Evolutionary conservation across 2,329 filamentous ascomycete genomes (phyloP).

Genomic region (Alternaria solani): DNA sequence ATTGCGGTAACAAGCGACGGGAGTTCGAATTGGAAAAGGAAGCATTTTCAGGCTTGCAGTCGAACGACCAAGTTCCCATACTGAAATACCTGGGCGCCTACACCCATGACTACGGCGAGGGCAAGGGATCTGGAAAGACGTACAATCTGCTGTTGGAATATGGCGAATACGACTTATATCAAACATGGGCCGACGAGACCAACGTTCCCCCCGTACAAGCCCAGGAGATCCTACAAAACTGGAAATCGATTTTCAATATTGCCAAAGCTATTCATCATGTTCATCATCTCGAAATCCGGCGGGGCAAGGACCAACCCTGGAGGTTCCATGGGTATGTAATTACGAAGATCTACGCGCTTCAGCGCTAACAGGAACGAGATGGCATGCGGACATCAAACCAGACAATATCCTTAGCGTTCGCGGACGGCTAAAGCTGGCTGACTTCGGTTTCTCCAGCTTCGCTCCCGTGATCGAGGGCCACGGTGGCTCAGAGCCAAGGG

Average conservation of each 20-base stretch:
- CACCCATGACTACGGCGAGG: conserved; percentile 14
- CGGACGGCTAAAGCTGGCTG: conserved; percentile 50
- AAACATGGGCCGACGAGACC: conserved; percentile 34
- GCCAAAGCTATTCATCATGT: conserved; percentile 38
- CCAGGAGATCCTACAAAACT: conserved; percentile 41
- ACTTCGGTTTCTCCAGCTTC: conserved; percentile 49
- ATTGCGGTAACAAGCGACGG: conserved; percentile 15
- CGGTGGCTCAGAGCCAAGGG: conserved; percentile 7
- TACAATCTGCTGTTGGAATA: conserved; percentile 49
- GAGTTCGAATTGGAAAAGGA: conserved; percentile 40
- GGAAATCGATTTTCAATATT: conserved; percentile 43
- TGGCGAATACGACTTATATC: conserved; percentile 46
- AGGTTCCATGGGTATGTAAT: not conserved
- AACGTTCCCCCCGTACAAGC: conserved; percentile 37
- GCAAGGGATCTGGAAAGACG: not conserved
- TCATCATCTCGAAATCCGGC: conserved; percentile 28
- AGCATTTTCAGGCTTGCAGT: conserved; percentile 39
- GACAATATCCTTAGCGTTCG: conserved; percentile 54
- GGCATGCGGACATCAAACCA: conserved; percentile 56
- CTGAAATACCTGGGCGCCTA: conserved; percentile 45
- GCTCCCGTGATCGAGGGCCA: conserved; percentile 2
- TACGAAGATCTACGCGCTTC: not conserved
- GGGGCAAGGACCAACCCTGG: not conserved
- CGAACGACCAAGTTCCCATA: conserved; percentile 27
- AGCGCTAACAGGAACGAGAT: conserved; percentile 33